Base-by-base conservation (phyloP, 139 green algal genomes). In the Asterochloris erici region DNA sequence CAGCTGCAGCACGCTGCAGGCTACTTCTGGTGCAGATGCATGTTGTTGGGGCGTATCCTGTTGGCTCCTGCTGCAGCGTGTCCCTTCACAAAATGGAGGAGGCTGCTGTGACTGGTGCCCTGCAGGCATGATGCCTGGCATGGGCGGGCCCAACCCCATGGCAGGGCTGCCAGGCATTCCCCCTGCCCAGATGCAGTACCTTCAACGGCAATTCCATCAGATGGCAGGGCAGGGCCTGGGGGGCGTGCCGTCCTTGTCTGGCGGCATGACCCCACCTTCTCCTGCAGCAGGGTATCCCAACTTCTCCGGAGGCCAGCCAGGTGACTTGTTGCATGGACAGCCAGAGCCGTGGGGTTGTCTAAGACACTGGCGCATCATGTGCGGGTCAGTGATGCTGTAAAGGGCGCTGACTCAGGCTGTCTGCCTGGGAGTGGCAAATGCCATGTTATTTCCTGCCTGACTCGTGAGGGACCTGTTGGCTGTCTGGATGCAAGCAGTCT, bases 61-160 rank as follows among this genome's bases (percentile, higher is more conserved):
- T 13, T 16, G 14, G n/a, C 38, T 38, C 15, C 68, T 70, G 76
- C 38, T 80, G 76, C 76, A 6, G n/a, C 60, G 21, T 70, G 60
- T n/a, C 60, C 60, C 68, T 28, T 15, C 24, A 64, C 76, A 61
- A n/a, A 69, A n/a, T 24, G 12, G 68, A 70, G 76, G 24, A 26
- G 76, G 12, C n/a, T 38, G 76, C 76, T 26, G 68, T 80, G 76
- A 61, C 68, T 28, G 38, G 26, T 79, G 76, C 23, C 10, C 76
- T 61, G 76, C 60, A 60, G 76, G 76, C 60, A 80, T 80, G 76
- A 61, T 62, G 12, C 68, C 76, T n/a, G 76, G 76, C 76, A 64
- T 68, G 60, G 29, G 68, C 76, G 60, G 60, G 29, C 68, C 24
- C 24, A 80, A 80, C 76, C 76, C 76, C n/a, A 38, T 80, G 76